These are phyloP conservation scores for Xenoacremonium recifei DNA, from an alignment of 2,329 filamentous ascomycete genomes.

Conservation along the genomic window DNA sequence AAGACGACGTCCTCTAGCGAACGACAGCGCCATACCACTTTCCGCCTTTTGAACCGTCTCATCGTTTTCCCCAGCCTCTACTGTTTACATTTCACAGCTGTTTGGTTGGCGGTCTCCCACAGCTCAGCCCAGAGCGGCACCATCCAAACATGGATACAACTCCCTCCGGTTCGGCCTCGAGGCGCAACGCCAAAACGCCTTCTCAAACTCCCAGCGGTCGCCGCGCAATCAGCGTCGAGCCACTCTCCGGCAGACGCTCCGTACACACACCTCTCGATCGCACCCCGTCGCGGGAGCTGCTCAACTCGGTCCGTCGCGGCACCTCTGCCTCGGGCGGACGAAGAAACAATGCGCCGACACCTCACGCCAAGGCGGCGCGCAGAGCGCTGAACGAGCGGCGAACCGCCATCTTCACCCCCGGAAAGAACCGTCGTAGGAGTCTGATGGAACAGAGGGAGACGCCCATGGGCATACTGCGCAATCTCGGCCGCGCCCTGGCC, in stretches of 20 bases:
- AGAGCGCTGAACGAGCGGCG: conserved; percentile 58
- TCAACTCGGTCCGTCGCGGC: conserved; percentile 39
- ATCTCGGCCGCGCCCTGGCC: conserved; percentile 54
- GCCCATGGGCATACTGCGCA: conserved; percentile 51
- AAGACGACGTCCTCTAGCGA: too few species aligned
- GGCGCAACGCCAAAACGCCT: conserved; percentile 15
- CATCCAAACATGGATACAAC: conserved; percentile 10
- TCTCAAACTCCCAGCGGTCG: conserved; percentile 28
- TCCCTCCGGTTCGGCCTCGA: background rate
- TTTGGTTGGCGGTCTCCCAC: too few species aligned
- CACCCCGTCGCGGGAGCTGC: conserved; percentile 32
- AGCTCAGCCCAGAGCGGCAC: too few species aligned
- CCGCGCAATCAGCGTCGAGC: conserved; percentile 32
- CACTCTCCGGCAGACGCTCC: conserved; percentile 38
- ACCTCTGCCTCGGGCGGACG: conserved; percentile 45
- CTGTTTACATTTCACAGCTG: too few species aligned
- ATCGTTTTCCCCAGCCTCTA: too few species aligned
- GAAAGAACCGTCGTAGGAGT: conserved; percentile 57
- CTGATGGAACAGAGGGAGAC: conserved; percentile 55
- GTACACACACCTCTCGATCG: conserved; percentile 44
- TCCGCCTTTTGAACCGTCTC: too few species aligned
- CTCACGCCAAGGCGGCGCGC: conserved; percentile 60
- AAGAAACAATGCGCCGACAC: conserved; percentile 49
- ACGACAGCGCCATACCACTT: too few species aligned
- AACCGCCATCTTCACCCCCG: conserved; percentile 59